These are phyloP conservation scores for Colletotrichum caudatum DNA, from an alignment of 2,329 filamentous ascomycete genomes.

Conservation along the genomic window DNA sequence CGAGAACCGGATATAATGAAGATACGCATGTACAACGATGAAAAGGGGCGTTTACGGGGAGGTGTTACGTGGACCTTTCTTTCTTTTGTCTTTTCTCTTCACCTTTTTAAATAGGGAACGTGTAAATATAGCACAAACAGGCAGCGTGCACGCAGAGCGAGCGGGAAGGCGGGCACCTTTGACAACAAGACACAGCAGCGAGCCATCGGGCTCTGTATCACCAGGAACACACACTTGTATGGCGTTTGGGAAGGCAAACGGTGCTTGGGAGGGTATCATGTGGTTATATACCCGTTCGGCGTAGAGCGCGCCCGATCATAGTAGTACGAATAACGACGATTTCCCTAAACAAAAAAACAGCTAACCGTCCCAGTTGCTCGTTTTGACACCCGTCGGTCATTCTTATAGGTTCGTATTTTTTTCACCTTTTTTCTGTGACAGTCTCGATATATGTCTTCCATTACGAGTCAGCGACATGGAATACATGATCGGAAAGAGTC, in stretches of 20 bases:
- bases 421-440: neutral
- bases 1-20: conserved; percentile 21
- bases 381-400: conserved; percentile 5
- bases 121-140: neutral
- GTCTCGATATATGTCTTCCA: conserved; percentile 18
- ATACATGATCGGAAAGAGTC: neutral
- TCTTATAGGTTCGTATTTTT: neutral
- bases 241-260: conserved; percentile 12
- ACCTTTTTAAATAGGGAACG: neutral
- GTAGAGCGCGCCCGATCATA: conserved; percentile 31
- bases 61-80: neutral
- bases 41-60: neutral
- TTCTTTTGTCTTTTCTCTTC: neutral
- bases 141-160: neutral
- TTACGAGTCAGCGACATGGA: neutral
- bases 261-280: conserved; percentile 26
- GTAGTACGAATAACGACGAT: conserved; percentile 36
- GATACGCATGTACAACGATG: neutral
- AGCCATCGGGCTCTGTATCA: neutral
- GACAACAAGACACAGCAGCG: neutral
- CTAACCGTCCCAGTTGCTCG: neutral
- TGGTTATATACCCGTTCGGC: conserved; percentile 29
- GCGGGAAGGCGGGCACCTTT: neutral
- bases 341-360: neutral
- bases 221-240: neutral